A percentile compares a stretch with the other conserved stretches of the same genome.
phyloP scores from a whole-genome alignment of 2,329 filamentous ascomycete genomes.

The Aspergillus japonicus region DNA sequence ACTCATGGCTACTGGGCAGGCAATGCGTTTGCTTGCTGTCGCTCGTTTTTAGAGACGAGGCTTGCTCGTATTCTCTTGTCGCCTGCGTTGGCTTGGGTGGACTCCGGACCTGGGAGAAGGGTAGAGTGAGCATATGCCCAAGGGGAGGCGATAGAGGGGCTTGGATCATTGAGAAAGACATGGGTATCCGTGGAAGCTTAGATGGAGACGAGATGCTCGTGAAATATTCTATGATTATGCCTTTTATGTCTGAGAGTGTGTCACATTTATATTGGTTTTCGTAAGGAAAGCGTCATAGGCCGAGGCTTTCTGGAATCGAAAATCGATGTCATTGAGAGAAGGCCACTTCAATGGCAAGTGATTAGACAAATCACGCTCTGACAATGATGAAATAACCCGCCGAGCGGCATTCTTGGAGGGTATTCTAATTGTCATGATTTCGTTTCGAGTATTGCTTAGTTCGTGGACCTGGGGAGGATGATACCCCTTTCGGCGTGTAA shows the following conservation, averaged over 20 bases:
- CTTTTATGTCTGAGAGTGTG: not conserved
- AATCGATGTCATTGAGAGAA: too few species aligned
- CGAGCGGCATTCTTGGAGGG: too few species aligned
- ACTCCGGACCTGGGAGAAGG: not conserved
- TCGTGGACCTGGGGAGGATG: not conserved
- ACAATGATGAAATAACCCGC: too few species aligned
- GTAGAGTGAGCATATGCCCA: not conserved
- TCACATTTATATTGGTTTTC: too few species aligned
- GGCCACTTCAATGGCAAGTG: too few species aligned
- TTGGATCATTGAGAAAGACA: not conserved
- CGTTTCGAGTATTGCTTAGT: not conserved
- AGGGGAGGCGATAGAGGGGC: not conserved
- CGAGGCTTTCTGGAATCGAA: too few species aligned
- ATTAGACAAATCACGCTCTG: too few species aligned
- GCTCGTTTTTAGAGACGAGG: not conserved
- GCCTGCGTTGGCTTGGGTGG: not conserved
- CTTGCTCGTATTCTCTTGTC: not conserved
- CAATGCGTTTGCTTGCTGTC: not conserved
- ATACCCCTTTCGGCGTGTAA: not conserved
- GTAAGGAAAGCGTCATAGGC: too few species aligned
- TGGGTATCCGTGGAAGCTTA: not conserved
- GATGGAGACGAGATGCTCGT: too few species aligned
- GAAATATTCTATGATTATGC: not conserved
- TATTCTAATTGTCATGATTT: too few species aligned
- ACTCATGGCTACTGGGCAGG: conserved; percentile 27